A percentile compares a stretch with the other conserved stretches of the same genome.
Conservation (phyloP, 2,329 filamentous ascomycete genomes). For the Clonostachys byssicola region DNA sequence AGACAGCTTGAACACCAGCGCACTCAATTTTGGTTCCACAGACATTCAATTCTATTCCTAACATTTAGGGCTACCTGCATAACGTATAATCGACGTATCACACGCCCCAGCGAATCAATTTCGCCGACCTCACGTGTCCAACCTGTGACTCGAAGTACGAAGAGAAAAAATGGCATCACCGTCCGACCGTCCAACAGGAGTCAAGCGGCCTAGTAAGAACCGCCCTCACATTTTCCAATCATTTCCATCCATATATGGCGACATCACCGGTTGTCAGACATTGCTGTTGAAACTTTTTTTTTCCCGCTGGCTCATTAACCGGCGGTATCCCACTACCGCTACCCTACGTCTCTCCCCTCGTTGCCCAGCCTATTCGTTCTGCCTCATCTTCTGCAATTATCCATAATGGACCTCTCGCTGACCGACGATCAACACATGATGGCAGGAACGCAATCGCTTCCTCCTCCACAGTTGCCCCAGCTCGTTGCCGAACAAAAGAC, state of each 20-base stretch:
- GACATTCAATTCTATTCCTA: too few species aligned
- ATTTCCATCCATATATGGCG: neutral
- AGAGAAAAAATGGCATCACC: constrained; percentile 25
- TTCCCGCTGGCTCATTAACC: neutral
- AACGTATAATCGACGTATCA: too few species aligned
- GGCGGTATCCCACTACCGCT: neutral
- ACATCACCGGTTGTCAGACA: neutral
- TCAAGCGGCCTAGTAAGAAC: constrained; percentile 37
- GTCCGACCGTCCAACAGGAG: constrained; percentile 31
- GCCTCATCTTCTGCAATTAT: neutral
- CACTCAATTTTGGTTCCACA: too few species aligned
- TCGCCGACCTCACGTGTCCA: too few species aligned
- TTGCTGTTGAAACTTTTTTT: neutral
- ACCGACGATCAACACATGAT: constrained; percentile 1
- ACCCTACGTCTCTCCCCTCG: neutral
- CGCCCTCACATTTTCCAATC: neutral
- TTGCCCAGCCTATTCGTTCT: neutral
- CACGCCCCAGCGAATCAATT: too few species aligned
- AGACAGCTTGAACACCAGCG: too few species aligned
- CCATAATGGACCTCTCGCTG: neutral
- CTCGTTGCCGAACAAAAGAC: constrained; percentile 90
- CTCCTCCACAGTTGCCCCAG: constrained; percentile 84
- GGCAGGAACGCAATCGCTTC: constrained; percentile 87
- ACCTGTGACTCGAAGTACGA: neutral
- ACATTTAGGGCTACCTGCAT: too few species aligned